A percentile compares a stretch with the other conserved stretches of the same genome.
Evolutionary conservation across 176 grass and related monocot species (phyloP).

Genomic region (Rhipidocladum racemiflorum): DNA sequence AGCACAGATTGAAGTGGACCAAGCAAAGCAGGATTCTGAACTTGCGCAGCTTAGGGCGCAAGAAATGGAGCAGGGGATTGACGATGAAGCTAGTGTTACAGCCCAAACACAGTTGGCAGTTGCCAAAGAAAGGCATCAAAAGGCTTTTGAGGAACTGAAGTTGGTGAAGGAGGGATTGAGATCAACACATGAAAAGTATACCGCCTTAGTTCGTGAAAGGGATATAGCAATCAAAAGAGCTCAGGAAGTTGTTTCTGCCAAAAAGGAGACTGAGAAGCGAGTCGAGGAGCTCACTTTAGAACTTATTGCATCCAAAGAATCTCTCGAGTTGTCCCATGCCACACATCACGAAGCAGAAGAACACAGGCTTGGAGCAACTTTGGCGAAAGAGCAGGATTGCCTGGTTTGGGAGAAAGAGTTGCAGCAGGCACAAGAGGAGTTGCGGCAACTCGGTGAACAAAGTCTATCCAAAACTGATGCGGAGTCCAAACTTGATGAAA

Average conservation of each 20-base stretch:
- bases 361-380: constrained; percentile 60
- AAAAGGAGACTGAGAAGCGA: constrained; percentile 51
- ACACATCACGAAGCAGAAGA: constrained; percentile 83
- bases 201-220: constrained; percentile 53
- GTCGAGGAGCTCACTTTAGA: constrained; percentile 79
- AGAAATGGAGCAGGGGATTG: constrained; percentile 76
- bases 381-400: constrained; percentile 79
- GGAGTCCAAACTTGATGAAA: constrained; percentile 50
- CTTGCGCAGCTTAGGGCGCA: constrained; percentile 60
- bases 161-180: constrained; percentile 48
- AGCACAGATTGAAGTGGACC: constrained; percentile 63
- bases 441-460: constrained; percentile 58
- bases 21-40: constrained; percentile 87
- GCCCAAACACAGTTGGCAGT: constrained; percentile 62
- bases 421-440: constrained; percentile 62
- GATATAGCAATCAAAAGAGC: constrained; percentile 52
- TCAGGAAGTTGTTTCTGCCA: constrained; percentile 43
- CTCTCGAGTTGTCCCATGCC: constrained; percentile 66
- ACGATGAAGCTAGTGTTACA: constrained; percentile 63
- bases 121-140: constrained; percentile 64
- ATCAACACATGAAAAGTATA: constrained; percentile 63
- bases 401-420: constrained; percentile 81
- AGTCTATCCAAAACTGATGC: constrained; percentile 47
- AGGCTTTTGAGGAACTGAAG: constrained; percentile 63
- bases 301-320: constrained; percentile 68